These are phyloP conservation scores for Boletus subparvulus DNA, from an alignment of 768 basidiomycete species.

Conservation along the genomic window DNA sequence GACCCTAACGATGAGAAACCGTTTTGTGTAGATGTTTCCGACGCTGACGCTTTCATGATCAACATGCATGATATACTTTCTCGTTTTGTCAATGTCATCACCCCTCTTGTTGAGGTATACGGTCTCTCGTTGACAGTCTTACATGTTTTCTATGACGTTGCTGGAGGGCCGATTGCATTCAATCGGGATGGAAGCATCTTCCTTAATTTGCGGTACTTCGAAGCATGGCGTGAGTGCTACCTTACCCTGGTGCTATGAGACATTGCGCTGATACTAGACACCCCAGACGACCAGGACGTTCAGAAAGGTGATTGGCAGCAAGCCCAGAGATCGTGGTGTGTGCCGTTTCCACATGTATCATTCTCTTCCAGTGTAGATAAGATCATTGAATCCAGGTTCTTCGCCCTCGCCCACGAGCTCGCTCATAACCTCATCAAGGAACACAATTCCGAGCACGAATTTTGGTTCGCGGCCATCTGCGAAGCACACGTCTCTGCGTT, in stretches of 20 bases:
- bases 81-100: constrained; percentile 69
- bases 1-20: not conserved
- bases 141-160: constrained; percentile 80
- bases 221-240: constrained; percentile 71
- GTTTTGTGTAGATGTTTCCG: too few species aligned
- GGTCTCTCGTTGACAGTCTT: constrained; percentile 65
- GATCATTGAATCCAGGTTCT: not conserved
- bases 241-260: too few species aligned
- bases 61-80: too few species aligned
- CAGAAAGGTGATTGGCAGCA: too few species aligned
- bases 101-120: constrained; percentile 63
- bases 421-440: not conserved
- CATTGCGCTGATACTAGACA: too few species aligned
- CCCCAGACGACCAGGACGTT: too few species aligned
- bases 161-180: constrained; percentile 84
- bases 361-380: not conserved
- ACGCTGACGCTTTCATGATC: too few species aligned
- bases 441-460: not conserved
- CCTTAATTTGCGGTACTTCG: constrained; percentile 78
- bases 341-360: not conserved
- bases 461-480: constrained; percentile 3
- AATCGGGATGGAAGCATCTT: constrained; percentile 88
- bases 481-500: not conserved
- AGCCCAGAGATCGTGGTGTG: not conserved
- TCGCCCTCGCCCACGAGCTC: not conserved